Percentiles rank a stretch among this genome's conserved stretches.
phyloP scores from a whole-genome alignment of 495 filamentous ascomycete species.

The Penicillium paradoxum region DNA sequence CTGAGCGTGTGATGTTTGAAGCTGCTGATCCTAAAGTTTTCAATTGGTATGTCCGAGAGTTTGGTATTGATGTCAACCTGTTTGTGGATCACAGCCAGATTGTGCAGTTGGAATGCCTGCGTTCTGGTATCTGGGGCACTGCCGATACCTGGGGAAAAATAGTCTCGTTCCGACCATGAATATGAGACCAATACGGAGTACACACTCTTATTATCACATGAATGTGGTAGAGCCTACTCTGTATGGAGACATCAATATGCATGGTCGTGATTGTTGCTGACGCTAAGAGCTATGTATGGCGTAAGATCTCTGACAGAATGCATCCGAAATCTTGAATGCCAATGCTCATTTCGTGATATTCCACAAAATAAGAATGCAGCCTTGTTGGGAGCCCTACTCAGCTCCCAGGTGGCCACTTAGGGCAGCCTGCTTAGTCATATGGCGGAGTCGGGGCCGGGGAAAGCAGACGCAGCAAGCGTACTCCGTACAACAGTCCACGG shows the following conservation, averaged over 20 bases:
- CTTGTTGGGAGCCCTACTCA: no score
- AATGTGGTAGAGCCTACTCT: no score
- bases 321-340: no score
- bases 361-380: no score
- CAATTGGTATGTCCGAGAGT: constrained; percentile 57
- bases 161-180: constrained; percentile 40
- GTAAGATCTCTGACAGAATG: no score
- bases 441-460: constrained; percentile 18
- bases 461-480: neutral
- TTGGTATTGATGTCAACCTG: constrained; percentile 55
- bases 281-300: no score
- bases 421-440: constrained; percentile 1
- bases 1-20: constrained; percentile 58
- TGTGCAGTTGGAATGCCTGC: constrained; percentile 50
- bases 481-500: neutral
- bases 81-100: constrained; percentile 61
- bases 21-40: constrained; percentile 55
- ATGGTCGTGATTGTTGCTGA: no score
- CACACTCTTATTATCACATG: no score
- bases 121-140: constrained; percentile 54
- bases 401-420: no score
- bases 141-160: constrained; percentile 55
- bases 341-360: no score
- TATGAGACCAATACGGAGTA: neutral
- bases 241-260: no score